A percentile compares a stretch with the other conserved stretches of the same genome.
phyloP scores from a whole-genome alignment of 2,329 filamentous ascomycete genomes.

The Microcyclospora tardicrescens region DNA sequence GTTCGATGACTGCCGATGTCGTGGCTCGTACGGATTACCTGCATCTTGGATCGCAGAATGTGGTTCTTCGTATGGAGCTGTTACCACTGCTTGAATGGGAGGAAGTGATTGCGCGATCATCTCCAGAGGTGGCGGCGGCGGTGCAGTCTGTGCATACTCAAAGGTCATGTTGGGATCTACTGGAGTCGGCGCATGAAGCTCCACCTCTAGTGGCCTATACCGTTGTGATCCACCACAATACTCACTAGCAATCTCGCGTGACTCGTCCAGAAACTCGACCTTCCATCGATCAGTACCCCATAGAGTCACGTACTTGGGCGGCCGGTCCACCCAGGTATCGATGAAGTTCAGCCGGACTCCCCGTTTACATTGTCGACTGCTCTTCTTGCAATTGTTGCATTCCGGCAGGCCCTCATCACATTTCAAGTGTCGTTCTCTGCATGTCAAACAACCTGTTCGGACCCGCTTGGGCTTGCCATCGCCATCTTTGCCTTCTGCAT shows the following conservation, averaged over 20 bases:
- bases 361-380: slow-evolving; percentile 70
- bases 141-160: slow-evolving; percentile 21
- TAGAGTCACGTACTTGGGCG: slow-evolving; percentile 43
- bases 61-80: slow-evolving; percentile 32
- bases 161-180: slow-evolving; percentile 8
- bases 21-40: slow-evolving; percentile 27
- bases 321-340: slow-evolving; percentile 61
- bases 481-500: slow-evolving; percentile 20
- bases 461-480: slow-evolving; percentile 64
- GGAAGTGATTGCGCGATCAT: slow-evolving; percentile 35
- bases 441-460: slow-evolving; percentile 81
- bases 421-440: slow-evolving; percentile 77
- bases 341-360: slow-evolving; percentile 86
- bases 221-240: slow-evolving; percentile 66
- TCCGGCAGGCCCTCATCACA: slow-evolving; percentile 63
- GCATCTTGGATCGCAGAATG: slow-evolving; percentile 19
- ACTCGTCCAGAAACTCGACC: slow-evolving; percentile 77
- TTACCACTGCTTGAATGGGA: slow-evolving; percentile 37
- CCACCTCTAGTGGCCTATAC: slow-evolving; percentile 42
- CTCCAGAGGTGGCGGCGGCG: slow-evolving; percentile 12
- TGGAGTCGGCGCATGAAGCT: background rate
- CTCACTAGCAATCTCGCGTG: slow-evolving; percentile 76
- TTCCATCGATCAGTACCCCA: slow-evolving; percentile 50
- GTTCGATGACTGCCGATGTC: slow-evolving; percentile 18
- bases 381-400: slow-evolving; percentile 76